These are phyloP conservation scores for Annulohypoxylon truncatum DNA, from an alignment of 2,329 filamentous ascomycete genomes.

Conservation along the genomic window DNA sequence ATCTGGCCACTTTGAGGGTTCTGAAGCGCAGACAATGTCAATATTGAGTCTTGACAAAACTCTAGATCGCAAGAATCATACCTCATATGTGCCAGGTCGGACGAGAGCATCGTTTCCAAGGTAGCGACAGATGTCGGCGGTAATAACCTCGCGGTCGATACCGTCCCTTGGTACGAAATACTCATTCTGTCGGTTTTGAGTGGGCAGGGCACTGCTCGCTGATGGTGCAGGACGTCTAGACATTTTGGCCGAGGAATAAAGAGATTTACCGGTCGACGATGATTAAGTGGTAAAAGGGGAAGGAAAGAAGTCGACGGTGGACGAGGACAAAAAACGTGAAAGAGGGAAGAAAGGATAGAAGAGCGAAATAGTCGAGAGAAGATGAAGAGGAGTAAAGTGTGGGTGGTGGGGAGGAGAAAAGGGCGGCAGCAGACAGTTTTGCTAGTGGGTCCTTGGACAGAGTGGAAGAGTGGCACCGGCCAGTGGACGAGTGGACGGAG, in stretches of 20 bases:
- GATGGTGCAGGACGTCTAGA: slow-evolving; percentile 54
- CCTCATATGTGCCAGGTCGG: slow-evolving; percentile 79
- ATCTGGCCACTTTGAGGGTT: slow-evolving; percentile 68
- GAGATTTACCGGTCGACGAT: slow-evolving; percentile 40
- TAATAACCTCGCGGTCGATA: slow-evolving; percentile 86
- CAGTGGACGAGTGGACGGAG: slow-evolving; percentile 2
- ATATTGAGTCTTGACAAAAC: slow-evolving; percentile 39
- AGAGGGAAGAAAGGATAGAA: slow-evolving; percentile 31
- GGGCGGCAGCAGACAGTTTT: slow-evolving; percentile 42
- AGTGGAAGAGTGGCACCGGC: slow-evolving; percentile 1
- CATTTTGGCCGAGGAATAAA: slow-evolving; percentile 44
- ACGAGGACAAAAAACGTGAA: slow-evolving; percentile 35
- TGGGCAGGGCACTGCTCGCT: slow-evolving; percentile 54
- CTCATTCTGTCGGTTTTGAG: slow-evolving; percentile 72
- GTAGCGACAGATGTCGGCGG: slow-evolving; percentile 85
- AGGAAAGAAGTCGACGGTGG: slow-evolving; percentile 33
- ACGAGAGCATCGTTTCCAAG: slow-evolving; percentile 85
- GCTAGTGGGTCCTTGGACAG: slow-evolving; percentile 26
- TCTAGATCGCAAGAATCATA: slow-evolving; percentile 53
- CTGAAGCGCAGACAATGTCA: slow-evolving; percentile 50
- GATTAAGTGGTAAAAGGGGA: slow-evolving; percentile 21
- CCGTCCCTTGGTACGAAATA: slow-evolving; percentile 84
- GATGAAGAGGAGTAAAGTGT: slow-evolving; percentile 36
- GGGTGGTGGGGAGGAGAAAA: slow-evolving; percentile 50
- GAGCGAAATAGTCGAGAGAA: slow-evolving; percentile 45